Base-by-base conservation (phyloP, 1,139 yeast genomes). In the Geotrichum restrictum region DNA sequence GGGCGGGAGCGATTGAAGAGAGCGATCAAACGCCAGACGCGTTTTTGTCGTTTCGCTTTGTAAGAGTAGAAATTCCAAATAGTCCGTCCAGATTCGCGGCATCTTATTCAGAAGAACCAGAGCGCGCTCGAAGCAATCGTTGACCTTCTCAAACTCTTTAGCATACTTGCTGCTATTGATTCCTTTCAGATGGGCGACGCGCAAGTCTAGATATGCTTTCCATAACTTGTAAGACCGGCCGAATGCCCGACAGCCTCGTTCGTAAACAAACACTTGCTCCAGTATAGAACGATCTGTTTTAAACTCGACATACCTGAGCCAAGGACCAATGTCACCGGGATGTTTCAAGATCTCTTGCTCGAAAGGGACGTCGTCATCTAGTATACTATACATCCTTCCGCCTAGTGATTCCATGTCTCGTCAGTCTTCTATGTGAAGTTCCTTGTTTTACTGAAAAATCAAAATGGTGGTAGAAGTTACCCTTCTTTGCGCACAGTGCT, bases 61-160 rank as follows among this genome's bases (percentile, higher is more conserved):
- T 44, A 61, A 53, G 19, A 72, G 55, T 19, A 83, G 64, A 60
- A 78, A 81, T 18, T 66, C 62, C 47, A 86, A 65, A 62, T 80
- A 85, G 54, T 72, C 72, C 1, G 67, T 56, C 91, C 94, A 85
- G 4, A 85, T 60, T 16, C 74, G 66, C 1, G 80, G 78, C 70
- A 76, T 75, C 57, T 74, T 72, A 55, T 65, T 63, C 53, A 80
- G 67, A 34, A 73, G 56, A n/a, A 66, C 62, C 54, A 85, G 62
- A 16, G 83, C 75, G 27, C 74, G 63, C 40, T 76, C 77, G 63
- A 81, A 85, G 19, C 77, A 68, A 8, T 59, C 54, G 50, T 74
- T 74, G 13, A 79, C 73, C 22, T 65, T 58, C 3, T 50, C 56
- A 53, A 66, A 74, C 51, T 73, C 74, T n/a, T 55, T 51, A 14